Conservation (phyloP, 2,329 filamentous ascomycete genomes). For the Dryadomyces sulphureus region DNA sequence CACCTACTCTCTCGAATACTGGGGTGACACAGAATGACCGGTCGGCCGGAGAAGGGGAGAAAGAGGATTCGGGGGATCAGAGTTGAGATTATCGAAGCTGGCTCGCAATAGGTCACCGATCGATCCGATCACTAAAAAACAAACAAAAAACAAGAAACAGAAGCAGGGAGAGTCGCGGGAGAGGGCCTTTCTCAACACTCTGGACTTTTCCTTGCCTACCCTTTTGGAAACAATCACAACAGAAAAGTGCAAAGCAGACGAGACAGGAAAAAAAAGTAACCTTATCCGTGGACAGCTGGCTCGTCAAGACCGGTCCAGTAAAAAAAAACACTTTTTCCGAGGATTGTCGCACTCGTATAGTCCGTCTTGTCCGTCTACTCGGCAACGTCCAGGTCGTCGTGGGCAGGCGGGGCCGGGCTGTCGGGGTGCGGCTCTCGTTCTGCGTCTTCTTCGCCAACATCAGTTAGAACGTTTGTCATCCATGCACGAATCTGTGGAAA, state of each 20-base stretch:
- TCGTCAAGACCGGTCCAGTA: no score
- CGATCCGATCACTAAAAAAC: conserved; percentile 10
- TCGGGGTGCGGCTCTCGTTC: conserved; percentile 29
- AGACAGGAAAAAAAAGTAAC: not conserved
- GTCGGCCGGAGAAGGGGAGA: not conserved
- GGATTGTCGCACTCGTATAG: no score
- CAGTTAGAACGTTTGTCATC: no score
- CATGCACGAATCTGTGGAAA: conserved; percentile 7
- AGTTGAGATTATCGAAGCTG: not conserved
- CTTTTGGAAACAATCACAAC: not conserved
- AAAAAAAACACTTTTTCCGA: not conserved
- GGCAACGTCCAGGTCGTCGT: conserved; percentile 92
- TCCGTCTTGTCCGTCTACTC: no score
- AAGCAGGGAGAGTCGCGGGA: not conserved
- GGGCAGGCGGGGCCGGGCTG: conserved; percentile 65
- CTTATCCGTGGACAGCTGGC: no score
- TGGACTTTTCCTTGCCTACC: not conserved
- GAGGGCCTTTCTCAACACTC: not conserved
- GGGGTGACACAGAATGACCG: no score
- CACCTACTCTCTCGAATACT: no score
- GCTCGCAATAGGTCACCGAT: conserved; percentile 4
- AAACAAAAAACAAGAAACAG: conserved; percentile 2
- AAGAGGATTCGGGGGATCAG: no score
- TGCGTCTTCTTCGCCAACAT: not conserved
- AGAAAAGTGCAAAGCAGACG: not conserved